Conservation (phyloP, 805 yeast genomes). For the Wickerhamiella brachini region DNA sequence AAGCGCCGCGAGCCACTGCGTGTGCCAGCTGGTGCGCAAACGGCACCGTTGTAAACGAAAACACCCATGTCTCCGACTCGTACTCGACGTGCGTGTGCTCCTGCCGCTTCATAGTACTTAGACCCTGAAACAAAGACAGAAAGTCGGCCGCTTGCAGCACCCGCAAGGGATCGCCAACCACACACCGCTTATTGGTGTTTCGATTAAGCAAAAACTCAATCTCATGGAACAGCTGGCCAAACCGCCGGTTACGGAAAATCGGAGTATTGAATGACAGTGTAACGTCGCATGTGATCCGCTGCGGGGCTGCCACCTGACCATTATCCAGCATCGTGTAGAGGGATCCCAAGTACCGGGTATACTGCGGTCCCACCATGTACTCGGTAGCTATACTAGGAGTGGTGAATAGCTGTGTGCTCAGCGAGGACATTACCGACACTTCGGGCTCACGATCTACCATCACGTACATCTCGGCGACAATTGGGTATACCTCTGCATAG, state of each 20-base stretch:
- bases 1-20: conserved; percentile 24
- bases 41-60: conserved; percentile 53
- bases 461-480: conserved; percentile 54
- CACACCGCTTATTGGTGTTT: conserved; percentile 38
- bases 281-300: conserved; percentile 23
- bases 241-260: conserved; percentile 48
- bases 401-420: conserved; percentile 79
- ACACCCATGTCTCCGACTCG: conserved; percentile 72
- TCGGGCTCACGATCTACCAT: conserved; percentile 81
- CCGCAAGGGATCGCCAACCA: conserved; percentile 33
- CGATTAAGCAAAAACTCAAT: conserved; percentile 64
- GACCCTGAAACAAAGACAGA: conserved; percentile 58
- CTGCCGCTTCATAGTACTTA: conserved; percentile 62
- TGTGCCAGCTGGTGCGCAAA: conserved; percentile 42
- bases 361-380: conserved; percentile 49
- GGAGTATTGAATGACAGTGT: conserved; percentile 23
- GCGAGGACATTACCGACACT: conserved; percentile 51
- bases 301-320: conserved; percentile 33
- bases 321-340: conserved; percentile 49
- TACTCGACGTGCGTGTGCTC: conserved; percentile 75
- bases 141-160: conserved; percentile 52
- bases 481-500: conserved; percentile 73
- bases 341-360: conserved; percentile 46
- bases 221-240: conserved; percentile 71
- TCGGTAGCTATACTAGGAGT: conserved; percentile 67